phyloP scores from a whole-genome alignment of 2,329 filamentous ascomycete species.

The Aspergillus sp. region DNA sequence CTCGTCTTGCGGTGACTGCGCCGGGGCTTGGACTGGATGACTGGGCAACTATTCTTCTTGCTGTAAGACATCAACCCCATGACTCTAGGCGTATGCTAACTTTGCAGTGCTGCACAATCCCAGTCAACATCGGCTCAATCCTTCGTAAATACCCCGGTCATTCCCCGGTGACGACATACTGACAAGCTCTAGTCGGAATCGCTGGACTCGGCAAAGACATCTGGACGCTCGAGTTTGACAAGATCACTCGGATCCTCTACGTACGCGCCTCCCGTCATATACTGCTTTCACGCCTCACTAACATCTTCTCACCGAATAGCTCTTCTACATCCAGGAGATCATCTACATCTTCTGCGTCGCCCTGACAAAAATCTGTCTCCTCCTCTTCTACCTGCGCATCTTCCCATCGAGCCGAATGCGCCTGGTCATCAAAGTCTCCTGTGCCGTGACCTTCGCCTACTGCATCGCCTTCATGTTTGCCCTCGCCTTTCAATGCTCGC shows the following conservation, averaged over 20 bases:
- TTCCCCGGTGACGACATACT: not conserved
- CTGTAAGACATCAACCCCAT: not conserved
- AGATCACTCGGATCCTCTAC: not conserved
- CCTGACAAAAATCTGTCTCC: not conserved
- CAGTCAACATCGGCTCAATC: not conserved
- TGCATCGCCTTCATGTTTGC: not conserved
- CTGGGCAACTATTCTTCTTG: not conserved
- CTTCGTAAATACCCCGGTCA: not conserved
- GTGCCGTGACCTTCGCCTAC: not conserved
- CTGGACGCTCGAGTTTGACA: not conserved
- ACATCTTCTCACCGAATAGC: not conserved
- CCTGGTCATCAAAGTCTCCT: not conserved
- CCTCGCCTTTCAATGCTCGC: not conserved
- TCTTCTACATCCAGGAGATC: not conserved
- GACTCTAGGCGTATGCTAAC: not conserved
- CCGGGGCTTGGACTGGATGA: not conserved
- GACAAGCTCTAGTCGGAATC: not conserved
- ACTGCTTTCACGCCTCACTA: not conserved
- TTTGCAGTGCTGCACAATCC: not conserved
- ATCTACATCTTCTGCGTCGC: not conserved
- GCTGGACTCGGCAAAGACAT: not conserved
- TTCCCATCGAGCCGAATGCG: not conserved
- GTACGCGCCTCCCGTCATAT: not conserved
- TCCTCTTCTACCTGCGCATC: slow-evolving; percentile 1
- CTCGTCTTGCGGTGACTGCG: not conserved